Evolutionary conservation across 192 early-diverging fungal species (phyloP).

Genomic region (Neocallimastix lanati): DNA sequence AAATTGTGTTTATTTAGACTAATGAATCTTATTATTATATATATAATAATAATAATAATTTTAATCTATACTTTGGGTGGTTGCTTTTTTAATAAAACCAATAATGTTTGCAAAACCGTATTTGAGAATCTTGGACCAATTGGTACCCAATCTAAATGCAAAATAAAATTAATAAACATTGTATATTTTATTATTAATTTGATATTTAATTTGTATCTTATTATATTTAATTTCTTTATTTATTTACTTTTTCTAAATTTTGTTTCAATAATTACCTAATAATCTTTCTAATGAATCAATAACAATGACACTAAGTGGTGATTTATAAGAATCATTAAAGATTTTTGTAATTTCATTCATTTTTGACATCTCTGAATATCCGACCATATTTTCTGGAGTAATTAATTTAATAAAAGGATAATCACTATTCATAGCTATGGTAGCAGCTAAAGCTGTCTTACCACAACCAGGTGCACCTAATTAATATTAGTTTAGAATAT

Average conservation of each 20-base stretch:
- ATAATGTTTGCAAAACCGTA: conserved; percentile 70
- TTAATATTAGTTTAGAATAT: too few species aligned
- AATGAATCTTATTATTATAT: neutral
- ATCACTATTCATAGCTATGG: conserved; percentile 68
- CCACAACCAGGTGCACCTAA: conserved; percentile 61
- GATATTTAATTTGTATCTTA: too few species aligned
- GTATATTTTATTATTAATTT: too few species aligned
- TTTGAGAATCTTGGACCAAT: conserved; percentile 95
- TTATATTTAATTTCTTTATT: too few species aligned
- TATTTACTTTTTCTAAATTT: too few species aligned
- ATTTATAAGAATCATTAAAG: conserved; percentile 96
- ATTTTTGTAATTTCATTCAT: conserved; percentile 75
- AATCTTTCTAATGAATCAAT: conserved; percentile 87
- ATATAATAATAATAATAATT: neutral
- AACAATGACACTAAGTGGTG: conserved; percentile 80
- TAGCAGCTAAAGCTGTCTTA: conserved; percentile 92
- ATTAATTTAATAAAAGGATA: conserved; percentile 97
- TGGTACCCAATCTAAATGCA: conserved; percentile 85
- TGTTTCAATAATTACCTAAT: too few species aligned
- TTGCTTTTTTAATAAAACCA: conserved; percentile 79
- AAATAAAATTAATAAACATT: neutral
- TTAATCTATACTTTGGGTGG: conserved; percentile 61
- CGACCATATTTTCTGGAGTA: conserved; percentile 90
- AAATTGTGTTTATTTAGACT: too few species aligned
- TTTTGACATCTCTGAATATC: conserved; percentile 68